Base-by-base conservation (phyloP, 768 basidiomycete species). In the Boletus barrowsii region DNA sequence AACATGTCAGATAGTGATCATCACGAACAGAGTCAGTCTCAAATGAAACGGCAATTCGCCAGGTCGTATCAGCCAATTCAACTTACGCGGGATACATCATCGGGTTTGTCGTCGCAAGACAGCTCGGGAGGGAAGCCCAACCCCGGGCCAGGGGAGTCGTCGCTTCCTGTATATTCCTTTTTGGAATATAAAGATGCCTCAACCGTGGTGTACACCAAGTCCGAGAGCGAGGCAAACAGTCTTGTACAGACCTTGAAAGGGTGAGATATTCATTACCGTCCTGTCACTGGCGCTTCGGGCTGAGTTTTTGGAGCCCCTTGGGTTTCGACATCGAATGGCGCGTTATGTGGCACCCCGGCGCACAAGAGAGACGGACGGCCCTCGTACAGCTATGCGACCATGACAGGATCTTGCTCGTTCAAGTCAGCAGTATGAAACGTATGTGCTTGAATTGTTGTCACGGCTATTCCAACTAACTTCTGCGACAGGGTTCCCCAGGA, bases 311-410 rank as follows among this genome's bases (percentile, higher is more conserved):
- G 32, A 80, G 79, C 2, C 75, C 80, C 10, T 42, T 81, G 10
- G 80, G 81, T 8, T 78, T 81, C 29, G 80, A 81, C 63, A 68
- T 81, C 40, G 80, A 81, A 59, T 81, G 80, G 80, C 65, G 70
- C 15, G 70, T 77, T 18, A 60, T 62, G 42, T 72, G 67, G 49
- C 58, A 65, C n/a, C 64, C 63, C 4, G 62, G 68, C 32, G 64
- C 68, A 8, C 55, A 63, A 33, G 72, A 73, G 50, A 66, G 73
- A 46, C 67, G 69, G 32, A 74, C 76, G 3, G 76, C 80, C 0
- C 64, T 79, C 3, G 73, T 81, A 1, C 80, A 82, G 58, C 47
- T 82, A 0, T 75, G 73, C 37, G 79, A 81, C 53, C 60, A 50
- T 22, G 61, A 61, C 1, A 76, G 69, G 20, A 76, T 82, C 24